These are phyloP conservation scores for Westerdykella ornata DNA, from an alignment of 2,329 filamentous ascomycete species.

Conservation along the genomic window DNA sequence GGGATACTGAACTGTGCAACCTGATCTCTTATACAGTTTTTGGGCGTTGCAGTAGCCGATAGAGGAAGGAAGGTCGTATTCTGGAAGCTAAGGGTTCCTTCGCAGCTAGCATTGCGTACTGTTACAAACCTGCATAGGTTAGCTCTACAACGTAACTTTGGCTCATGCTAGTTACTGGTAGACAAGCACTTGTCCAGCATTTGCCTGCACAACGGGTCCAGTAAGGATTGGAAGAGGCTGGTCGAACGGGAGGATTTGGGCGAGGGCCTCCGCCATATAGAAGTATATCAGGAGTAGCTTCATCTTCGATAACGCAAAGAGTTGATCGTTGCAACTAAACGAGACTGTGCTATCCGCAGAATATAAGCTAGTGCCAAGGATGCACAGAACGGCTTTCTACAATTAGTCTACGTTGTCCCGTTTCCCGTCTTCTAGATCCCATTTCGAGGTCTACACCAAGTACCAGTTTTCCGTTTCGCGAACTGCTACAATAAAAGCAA, in stretches of 20 bases:
- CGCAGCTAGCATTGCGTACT: conserved; percentile 1
- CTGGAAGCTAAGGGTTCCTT: conserved; percentile 1
- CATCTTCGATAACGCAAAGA: neutral
- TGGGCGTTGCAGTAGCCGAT: neutral
- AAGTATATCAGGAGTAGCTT: neutral
- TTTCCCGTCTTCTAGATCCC: too few relatives aligned
- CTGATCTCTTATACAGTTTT: conserved; percentile 1
- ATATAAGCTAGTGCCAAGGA: too few relatives aligned
- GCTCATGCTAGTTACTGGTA: conserved; percentile 1
- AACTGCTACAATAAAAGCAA: neutral
- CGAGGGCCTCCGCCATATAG: neutral
- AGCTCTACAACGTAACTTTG: neutral
- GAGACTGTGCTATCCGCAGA: too few relatives aligned
- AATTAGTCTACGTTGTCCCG: too few relatives aligned
- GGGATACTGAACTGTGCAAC: conserved; percentile 1
- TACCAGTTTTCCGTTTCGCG: too few relatives aligned
- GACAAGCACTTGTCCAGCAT: neutral
- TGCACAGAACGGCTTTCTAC: too few relatives aligned
- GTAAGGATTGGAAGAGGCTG: neutral
- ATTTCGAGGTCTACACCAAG: too few relatives aligned
- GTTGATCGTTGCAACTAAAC: too few relatives aligned
- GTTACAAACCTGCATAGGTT: neutral
- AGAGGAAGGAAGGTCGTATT: conserved; percentile 2
- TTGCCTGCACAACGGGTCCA: neutral
- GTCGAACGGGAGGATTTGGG: conserved; percentile 1